phyloP scores from a whole-genome alignment of 768 basidiomycete species.

The Naganishia friedmannii region DNA sequence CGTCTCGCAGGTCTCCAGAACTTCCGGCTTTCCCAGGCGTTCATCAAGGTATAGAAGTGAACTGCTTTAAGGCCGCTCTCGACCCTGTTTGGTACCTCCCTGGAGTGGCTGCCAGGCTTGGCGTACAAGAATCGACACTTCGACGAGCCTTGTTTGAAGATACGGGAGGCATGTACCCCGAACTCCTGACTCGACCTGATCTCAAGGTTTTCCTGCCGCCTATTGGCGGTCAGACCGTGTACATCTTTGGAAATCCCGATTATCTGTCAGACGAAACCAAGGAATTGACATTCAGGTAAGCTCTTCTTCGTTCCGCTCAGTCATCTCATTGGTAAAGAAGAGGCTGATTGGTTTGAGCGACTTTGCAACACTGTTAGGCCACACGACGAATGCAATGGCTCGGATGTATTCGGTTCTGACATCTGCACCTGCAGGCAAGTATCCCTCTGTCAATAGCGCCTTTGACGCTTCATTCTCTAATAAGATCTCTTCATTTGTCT shows the following conservation, averaged over 20 bases:
- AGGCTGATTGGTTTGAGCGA: not conserved
- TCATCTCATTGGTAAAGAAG: not conserved
- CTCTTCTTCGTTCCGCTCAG: not conserved
- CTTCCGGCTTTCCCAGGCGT: slow-evolving; percentile 47
- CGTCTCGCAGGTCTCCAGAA: slow-evolving; percentile 55
- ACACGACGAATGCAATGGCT: slow-evolving; percentile 95
- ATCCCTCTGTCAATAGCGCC: not conserved
- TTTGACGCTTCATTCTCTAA: not conserved
- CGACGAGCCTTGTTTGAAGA: slow-evolving; percentile 84
- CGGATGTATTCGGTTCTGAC: slow-evolving; percentile 86
- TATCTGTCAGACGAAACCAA: slow-evolving; percentile 54
- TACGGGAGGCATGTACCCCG: slow-evolving; percentile 59
- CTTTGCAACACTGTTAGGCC: slow-evolving; percentile 26
- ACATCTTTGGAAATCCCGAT: slow-evolving; percentile 87
- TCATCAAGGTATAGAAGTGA: slow-evolving; percentile 77
- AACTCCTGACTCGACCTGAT: slow-evolving; percentile 89
- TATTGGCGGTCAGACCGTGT: slow-evolving; percentile 81
- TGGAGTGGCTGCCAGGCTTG: slow-evolving; percentile 88
- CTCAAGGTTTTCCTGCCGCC: slow-evolving; percentile 95
- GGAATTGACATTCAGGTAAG: slow-evolving; percentile 43
- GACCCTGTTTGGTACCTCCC: slow-evolving; percentile 97
- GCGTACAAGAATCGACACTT: slow-evolving; percentile 78
- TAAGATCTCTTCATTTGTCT: slow-evolving; percentile 73
- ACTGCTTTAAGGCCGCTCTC: slow-evolving; percentile 66
- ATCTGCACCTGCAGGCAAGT: slow-evolving; percentile 42